Base-by-base conservation (phyloP, 371 early-diverging fungal species). In the Vittaforma corneae region DNA sequence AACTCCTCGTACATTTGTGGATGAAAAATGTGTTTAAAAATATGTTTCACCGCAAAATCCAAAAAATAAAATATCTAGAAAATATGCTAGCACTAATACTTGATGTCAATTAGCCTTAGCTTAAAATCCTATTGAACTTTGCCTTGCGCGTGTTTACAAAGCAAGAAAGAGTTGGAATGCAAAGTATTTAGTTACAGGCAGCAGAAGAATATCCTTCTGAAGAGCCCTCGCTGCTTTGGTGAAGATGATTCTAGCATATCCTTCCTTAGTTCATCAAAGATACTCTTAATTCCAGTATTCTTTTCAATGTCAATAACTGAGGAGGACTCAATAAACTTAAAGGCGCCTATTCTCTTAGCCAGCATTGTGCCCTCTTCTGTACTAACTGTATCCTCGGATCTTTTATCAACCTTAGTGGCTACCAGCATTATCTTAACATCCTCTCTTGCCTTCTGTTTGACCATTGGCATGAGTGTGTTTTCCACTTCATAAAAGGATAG, bases 271-370 rank as follows among this genome's bases (percentile, higher is more conserved):
- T 46, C 28, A 44, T 77, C 65, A 67, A 78, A 76, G n/a, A 94
- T 93, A 73, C 94, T 91, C 80, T 92, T 90, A 62, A 97, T 80
- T 2, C 94, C 86, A 73, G n/a, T n/a, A n/a, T n/a, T n/a, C n/a
- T n/a, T n/a, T n/a, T n/a, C n/a, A n/a, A n/a, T n/a, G 74, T 91
- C 93, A 33, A 92, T 92, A 69, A 91, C 78, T 26, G 94, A 91
- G 55, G 91, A 91, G 74, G 93, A 94, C 73, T 94, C 94, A 47
- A 94, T 86, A 77, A 92, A 94, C 79, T 89, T 90, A 68, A 90
- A 88, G 11, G 93, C 93, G 33, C 85, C 84, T 48, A 92, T 83
- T 68, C 89, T 89, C 66, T 82, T 82, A 46, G 91, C 87, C 48
- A 94, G 79, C 50, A 60, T 42, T 44, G 50, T 50, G 26, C 75